Base-by-base conservation (phyloP, 2,329 filamentous ascomycete species). In the Diaporthe helianthi region DNA sequence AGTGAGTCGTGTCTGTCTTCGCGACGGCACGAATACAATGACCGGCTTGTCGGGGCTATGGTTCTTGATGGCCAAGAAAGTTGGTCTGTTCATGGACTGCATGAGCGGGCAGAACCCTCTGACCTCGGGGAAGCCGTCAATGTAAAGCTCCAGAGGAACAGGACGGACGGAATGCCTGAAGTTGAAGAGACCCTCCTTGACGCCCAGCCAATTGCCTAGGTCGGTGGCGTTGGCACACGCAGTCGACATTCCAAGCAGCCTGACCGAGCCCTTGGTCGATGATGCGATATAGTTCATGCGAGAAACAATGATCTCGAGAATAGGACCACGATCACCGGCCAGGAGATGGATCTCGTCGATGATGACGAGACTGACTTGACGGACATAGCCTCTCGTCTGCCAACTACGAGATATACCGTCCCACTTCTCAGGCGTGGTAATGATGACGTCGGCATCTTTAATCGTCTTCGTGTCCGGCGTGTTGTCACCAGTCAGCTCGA, bases 341-440 rank as follows among this genome's bases (percentile, higher is more conserved):
- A 99, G 87, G 33, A 99, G 83, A 80, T 99, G 96, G 69, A 99
- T 99, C 82, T 99, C 96, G 76, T 99, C 96, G 73, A 99, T 99
- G 72, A 99, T 98, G 65, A 99, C 96, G 19, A 99, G 83, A 71
- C 94, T 95, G 70, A 99, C 96, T 80, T 98, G 92, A 65, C 94
- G 90, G 49, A 99, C 96, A 74, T 99, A 99, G 71, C 93, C 92
- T 88, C 96, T 92, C 6, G 95, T 98, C 79, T 98, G 94, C 96
- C 97, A 99, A 76, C 93, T 97, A 87, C 96, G 92, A 75, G 93
- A 97, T 74, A 99, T 98, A 87, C 97, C 97, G 78, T 99, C 97
- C 96, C 96, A 99, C 79, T 99, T 99, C 82, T 99, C 96, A n/a
- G 96, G 97, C 0, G 97, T 99, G 0, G 96, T 99, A 75, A 99